Base-by-base conservation (phyloP, 306 rosid species). In the Cicer judaicum region DNA sequence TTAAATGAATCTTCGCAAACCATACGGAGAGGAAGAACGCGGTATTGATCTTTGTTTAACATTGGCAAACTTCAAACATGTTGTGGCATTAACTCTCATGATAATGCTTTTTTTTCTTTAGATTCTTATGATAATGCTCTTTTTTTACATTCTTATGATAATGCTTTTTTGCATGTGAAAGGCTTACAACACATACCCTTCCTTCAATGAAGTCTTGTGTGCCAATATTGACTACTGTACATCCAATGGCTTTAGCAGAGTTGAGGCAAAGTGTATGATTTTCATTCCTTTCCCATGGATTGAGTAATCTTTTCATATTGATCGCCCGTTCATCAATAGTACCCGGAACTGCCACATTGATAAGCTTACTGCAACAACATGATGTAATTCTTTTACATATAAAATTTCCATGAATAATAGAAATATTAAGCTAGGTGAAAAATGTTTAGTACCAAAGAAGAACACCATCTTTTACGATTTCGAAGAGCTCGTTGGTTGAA, bases 251-350 rank as follows among this genome's bases (percentile, higher is more conserved):
- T 85, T 94, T 94, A 38, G 99, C 97, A 79, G 99, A 94, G 84
- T 94, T 94, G 83, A 94, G 96, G 69, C 99, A 94, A 29, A 94
- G 93, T 14, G 99, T 94, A 80, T 94, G 99, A 53, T 94, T 94
- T 82, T 92, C 97, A 76, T 92, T 94, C 76, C 99, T 92, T 84
- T 94, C 99, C 99, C 99, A 94, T 9, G 99, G 99, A 69, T 94
- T 94, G 62, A 94, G 97, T 47, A 86, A 76, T 81, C 89, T 80
- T 84, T 94, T 94, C 0, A 92, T 94, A 66, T 94, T 94, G 78
- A 94, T 87, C 3, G 99, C 95, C 1, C 99, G 90, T 56, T 94
- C 99, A 75, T 94, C 99, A 9, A 94, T 92, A 68, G 97, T 94
- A 47, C 95, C 94, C 0, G 97, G 95, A 76, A 94, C 97, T 29